Evolutionary conservation across 2,329 filamentous ascomycete genomes (phyloP), one percentile per base, ranked within the genome.

Genomic region (Hymenotorrendiella dingleyae): DNA sequence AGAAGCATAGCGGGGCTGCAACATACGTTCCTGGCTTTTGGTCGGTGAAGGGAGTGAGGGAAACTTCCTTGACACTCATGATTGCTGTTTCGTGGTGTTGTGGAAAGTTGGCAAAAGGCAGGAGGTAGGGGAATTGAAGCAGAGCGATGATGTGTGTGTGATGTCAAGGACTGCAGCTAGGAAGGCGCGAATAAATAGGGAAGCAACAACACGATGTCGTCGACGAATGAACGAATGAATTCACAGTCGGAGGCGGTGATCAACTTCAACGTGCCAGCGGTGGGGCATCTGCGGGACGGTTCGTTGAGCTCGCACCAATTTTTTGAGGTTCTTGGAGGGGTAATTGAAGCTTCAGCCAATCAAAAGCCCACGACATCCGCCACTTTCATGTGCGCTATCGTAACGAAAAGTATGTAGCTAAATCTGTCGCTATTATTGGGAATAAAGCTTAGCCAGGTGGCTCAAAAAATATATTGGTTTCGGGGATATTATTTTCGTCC

Each of bases 11-110:
- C 40, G 51, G 52, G 49, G 49, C 49, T 49, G 52, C 54, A 56
- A 89, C 91, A 69, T 81, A 96, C 91, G 91, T 97, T 78, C 91
- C 91, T 53, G 91, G 89, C 78, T 98, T 98, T 78, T 98, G 93
- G 77, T 97, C 93, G 53, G 84, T 76, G 69, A 93, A 96, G 47
- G 90, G 80, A 66, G 80, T 81, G 67, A 95, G 80, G 57, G 84
- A 78, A 61, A 96, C 86, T 42, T 84, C 87, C 68, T 86, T 77
- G 67, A 82, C 69, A 64, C 72, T 78, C 88, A 95, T 93, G 61
- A 52, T 75, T 62, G 52, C 47, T 43, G 23, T 36, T 36, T 39
- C 32, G 24, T 43, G 38, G 23, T n/a, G 36, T 40, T 28, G 12
- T 36, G 17, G 21, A 40, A 44, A 45, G 47, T 36, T 29, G 22